A percentile compares a stretch with the other conserved stretches of the same genome.
phyloP scores from a whole-genome alignment of 768 basidiomycete species.

The Leccinum ochraceum region DNA sequence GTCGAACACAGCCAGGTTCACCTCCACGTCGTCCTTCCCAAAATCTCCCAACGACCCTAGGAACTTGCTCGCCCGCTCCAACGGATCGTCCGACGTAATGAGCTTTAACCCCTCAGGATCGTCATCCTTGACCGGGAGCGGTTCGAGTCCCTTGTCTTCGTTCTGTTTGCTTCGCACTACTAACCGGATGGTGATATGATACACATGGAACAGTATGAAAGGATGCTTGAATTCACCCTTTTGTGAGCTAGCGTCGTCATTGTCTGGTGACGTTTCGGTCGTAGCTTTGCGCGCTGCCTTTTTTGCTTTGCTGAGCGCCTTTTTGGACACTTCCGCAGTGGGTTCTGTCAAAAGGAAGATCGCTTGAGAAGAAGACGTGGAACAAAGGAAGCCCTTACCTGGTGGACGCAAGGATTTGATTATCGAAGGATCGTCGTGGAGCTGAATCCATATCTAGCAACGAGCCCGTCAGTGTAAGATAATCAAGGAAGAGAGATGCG shows the following conservation, averaged over 20 bases:
- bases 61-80: slow-evolving; percentile 76
- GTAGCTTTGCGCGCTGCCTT: slow-evolving; percentile 65
- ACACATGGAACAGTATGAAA: slow-evolving; percentile 11
- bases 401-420: slow-evolving; percentile 41
- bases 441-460: slow-evolving; percentile 67
- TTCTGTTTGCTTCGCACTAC: slow-evolving; percentile 35
- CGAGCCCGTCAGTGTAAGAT: slow-evolving; percentile 13
- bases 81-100: slow-evolving; percentile 56
- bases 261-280: slow-evolving; percentile 41
- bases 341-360: slow-evolving; percentile 14
- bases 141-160: slow-evolving; percentile 74
- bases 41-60: slow-evolving; percentile 62
- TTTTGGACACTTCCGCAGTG: slow-evolving; percentile 51
- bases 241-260: slow-evolving; percentile 49
- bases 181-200: slow-evolving; percentile 18
- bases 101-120: slow-evolving; percentile 83
- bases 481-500: slow-evolving; percentile 13
- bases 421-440: slow-evolving; percentile 72
- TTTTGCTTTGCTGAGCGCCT: slow-evolving; percentile 86
- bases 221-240: slow-evolving; percentile 51
- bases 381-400: slow-evolving; percentile 34
- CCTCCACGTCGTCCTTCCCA: slow-evolving; percentile 55
- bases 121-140: slow-evolving; percentile 61
- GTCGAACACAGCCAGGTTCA: slow-evolving; percentile 78
- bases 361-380: slow-evolving; percentile 27